Conservation (phyloP, 2,329 filamentous ascomycete genomes). For the Alternaria angustiovoidea region DNA sequence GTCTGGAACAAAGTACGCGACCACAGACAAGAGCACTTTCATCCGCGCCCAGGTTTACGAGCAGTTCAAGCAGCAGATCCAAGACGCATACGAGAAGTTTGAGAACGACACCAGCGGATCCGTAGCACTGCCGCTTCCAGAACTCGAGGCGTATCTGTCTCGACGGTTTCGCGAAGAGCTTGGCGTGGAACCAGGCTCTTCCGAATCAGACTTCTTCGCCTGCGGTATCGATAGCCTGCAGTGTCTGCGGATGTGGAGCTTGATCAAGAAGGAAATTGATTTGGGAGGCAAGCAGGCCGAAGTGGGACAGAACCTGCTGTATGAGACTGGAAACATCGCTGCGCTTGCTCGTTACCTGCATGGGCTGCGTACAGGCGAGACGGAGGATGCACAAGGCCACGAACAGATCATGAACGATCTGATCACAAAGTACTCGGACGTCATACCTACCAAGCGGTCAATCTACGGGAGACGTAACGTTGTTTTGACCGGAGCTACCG, state of each 20-base stretch:
- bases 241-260: conserved; percentile 63
- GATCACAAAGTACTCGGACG: conserved; percentile 56
- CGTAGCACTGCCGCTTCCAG: conserved; percentile 37
- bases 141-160: conserved; percentile 43
- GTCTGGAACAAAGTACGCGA: conserved; percentile 56
- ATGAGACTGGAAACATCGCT: conserved; percentile 63
- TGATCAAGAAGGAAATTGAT: conserved; percentile 62
- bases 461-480: neutral
- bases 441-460: neutral
- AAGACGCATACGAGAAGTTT: conserved; percentile 52
- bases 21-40: conserved; percentile 66
- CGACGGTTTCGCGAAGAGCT: conserved; percentile 29
- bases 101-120: conserved; percentile 26
- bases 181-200: conserved; percentile 26
- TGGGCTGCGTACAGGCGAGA: conserved; percentile 52
- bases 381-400: conserved; percentile 45
- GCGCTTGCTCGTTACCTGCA: conserved; percentile 57
- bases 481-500: conserved; percentile 69
- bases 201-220: conserved; percentile 66
- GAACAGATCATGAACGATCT: conserved; percentile 57
- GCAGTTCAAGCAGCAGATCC: conserved; percentile 59
- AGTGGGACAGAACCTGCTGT: conserved; percentile 66
- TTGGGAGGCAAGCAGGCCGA: conserved; percentile 52
- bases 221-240: conserved; percentile 67
- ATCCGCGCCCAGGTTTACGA: conserved; percentile 62